Evolutionary conservation across 2,329 filamentous ascomycete species (phyloP), one percentile per base, ranked within the genome.

Genomic region (Trichoderma afroharzianum): DNA sequence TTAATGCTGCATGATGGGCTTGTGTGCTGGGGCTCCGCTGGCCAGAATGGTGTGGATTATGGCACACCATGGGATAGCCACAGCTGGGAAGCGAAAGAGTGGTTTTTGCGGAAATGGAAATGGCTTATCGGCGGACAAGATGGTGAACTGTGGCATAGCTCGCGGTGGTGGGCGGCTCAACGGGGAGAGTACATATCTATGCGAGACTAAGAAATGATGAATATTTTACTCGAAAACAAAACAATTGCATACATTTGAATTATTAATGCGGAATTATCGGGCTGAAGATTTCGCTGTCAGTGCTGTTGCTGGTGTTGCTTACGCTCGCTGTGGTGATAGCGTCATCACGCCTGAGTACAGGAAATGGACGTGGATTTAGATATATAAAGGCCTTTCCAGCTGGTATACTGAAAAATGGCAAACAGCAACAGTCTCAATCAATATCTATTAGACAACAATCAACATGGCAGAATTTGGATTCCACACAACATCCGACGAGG

Each of bases 41-140:
- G n/a, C 4, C 62, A 33, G 6, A 33, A 64, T 28, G 43, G 43
- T 7, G 53, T 53, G 39, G 62, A 64, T 24, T 43, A 64, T 4
- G 62, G 62, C 2, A 64, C 62, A 9, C 62, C 62, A 1, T 64
- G 62, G 62, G 39, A 64, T 53, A 53, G 62, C 21, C 62, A 64
- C 6, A 64, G 62, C 62, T 64, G 62, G 62, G 62, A 64, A 64
- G 62, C 43, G 1, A 64, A 64, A 64, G 62, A 64, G 26, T 64
- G 62, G 62, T 64, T 64, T 33, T 30, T 64, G 15, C 26, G 36
- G n/a, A 64, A 64, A 28, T 64, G 62, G 62, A 64, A 53, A 4
- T 64, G 62, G 62, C 62, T 64, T 43, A 18, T 64, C 33, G 62
- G 62, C 1, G 62, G 62, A 28, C 28, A 53, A 33, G 62, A 64